Evolutionary conservation across 176 grass and related monocot species (phyloP), one percentile per base, ranked within the genome.

Genomic region (Ensete ventricosum): DNA sequence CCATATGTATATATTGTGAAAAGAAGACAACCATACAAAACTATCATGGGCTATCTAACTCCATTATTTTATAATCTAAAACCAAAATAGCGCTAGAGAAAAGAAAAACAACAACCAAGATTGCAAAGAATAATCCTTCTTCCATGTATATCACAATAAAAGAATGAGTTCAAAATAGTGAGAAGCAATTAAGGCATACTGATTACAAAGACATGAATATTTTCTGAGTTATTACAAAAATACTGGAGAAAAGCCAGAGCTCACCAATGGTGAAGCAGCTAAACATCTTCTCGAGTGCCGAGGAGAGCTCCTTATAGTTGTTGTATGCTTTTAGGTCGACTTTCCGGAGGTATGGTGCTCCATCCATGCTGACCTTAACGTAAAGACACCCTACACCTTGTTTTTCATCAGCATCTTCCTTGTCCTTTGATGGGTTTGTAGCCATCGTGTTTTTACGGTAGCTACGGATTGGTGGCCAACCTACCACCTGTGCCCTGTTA

Each of bases 311-410:
- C 84, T 87, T 93, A 70, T 93, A 93, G 14, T 84, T 87, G 52
- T 82, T 89, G 76, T 93, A 93, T 21, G 81, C 86, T 70, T 87
- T 93, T 66, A 93, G 87, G 29, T 89, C 87, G 13, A 89, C 87
- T 80, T 93, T 93, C 77, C 90, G 84, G 23, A 93, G 90, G 64
- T 93, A 93, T 0, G 90, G 90, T 1, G 90, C 90, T 11, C 90
- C 90, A 50, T 93, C 90, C 90, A 93, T 93, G 84, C 90, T 89
- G 58, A 93, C 90, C 82, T 93, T 93, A 57, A 93, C 87, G 80
- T 93, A 93, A n/a, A 89, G 82, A 74, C 85, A 93, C 53, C 66
- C 68, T 34, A 75, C 24, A 25, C 62, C 78, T 34, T 89, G 84
- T 49, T 85, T 87, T 9, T 75, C 25, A 14, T 85, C 84, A 52